Evolutionary conservation across 2,329 filamentous ascomycete genomes (phyloP), one percentile per base, ranked within the genome.

Genomic region (Sporothrix humicola): DNA sequence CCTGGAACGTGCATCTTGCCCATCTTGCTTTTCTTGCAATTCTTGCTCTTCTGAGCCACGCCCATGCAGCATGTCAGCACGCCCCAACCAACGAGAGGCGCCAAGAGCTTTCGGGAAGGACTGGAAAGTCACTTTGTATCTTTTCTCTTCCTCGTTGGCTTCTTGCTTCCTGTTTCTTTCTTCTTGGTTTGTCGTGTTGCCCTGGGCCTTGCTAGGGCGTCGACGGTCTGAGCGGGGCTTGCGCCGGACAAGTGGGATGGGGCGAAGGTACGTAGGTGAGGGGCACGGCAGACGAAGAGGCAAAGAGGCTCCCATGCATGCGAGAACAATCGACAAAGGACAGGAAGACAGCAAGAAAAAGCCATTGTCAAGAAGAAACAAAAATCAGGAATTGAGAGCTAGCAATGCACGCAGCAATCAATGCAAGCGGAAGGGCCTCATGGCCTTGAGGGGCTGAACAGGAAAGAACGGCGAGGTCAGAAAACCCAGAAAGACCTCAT

Each of bases 201-300:
- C 65, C 65, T 52, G 23, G 46, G 65, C 17, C 48, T 66, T 66
- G 61, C 42, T 66, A 66, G 61, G 59, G 61, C 61, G 61, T 65
- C 61, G 61, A 46, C 46, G 65, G 65, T 54, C 46, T 37, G 65
- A 69, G 65, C 65, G 65, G 65, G 65, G 65, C 65, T n/a, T 4
- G 26, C 46, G 48, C 65, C 23, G 26, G 65, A 69, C 65, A 54
- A 69, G 15, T 69, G 65, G 46, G 46, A 54, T 50, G 65, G 65
- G 46, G 65, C 46, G 65, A 69, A 69, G 26, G 37, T 37, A 7
- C 23, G 23, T 7, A 37, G 31, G 37, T n/a, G 37, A 65, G 48
- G 52, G 42, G 54, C 37, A 10, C n/a, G 52, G 50, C 37, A 56
- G 46, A 46, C 44, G 7, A 48, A 66, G 13, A 66, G 26, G 42